Evolutionary conservation across 2,329 filamentous ascomycete species (phyloP), one percentile per base, ranked within the genome.

Genomic region (Trichoderma endophyticum): DNA sequence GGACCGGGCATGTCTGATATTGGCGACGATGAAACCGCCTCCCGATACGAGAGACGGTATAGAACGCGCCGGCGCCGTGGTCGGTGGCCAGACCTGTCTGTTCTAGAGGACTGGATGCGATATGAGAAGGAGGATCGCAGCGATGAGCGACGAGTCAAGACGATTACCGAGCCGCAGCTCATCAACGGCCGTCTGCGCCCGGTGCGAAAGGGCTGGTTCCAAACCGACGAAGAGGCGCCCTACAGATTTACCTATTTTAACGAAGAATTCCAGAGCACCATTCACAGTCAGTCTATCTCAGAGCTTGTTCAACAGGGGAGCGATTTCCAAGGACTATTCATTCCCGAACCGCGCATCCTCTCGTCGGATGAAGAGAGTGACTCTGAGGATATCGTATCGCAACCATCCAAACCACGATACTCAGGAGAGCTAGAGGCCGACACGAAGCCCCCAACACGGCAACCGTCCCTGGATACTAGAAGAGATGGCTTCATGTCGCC

Each of bases 231-330:
- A 73, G 95, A 98, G 75, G 90, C 92, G 0, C 96, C 96, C 0
- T 98, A 97, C 80, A 89, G 96, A 30, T 99, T 98, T 80, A 98
- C 96, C 0, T 99, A 99, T 81, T 99, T 99, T 86, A 98, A 98
- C 81, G 96, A 98, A 79, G 94, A 97, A 74, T 94, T 98, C 71
- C 92, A 94, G 77, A 97, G 93, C 80, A 99, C 96, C 0, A 97
- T 99, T 73, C 96, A 99, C 81, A 96, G 94, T 73, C 93, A 97
- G 81, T 96, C 92, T 0, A 97, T 99, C 71, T 97, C 94, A 3
- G 96, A 98, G 80, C 87, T 99, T 24, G 88, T 97, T 9, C 94
- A 97, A 76, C 91, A 93, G 0, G 96, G 94, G 6, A 88, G 91
- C 73, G 92, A 89, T 57, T 99, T 99, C 80, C 88, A 87, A 72